Evolutionary conservation across 805 yeast species (phyloP).

Genomic region (Peterozyma xylosa): DNA sequence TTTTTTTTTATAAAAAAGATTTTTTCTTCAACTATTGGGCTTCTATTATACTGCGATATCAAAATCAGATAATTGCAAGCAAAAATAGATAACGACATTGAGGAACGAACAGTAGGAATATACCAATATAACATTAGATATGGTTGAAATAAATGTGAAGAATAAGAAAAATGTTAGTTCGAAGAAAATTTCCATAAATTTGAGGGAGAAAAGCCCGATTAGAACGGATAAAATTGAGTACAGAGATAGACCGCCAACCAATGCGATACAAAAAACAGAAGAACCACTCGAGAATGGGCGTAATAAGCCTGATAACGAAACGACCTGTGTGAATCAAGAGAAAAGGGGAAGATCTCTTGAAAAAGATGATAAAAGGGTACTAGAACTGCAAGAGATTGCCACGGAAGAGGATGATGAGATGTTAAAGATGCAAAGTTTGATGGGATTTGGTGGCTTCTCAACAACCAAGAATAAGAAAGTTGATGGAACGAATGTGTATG

Average conservation of each 20-base stretch:
- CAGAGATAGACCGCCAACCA: background rate
- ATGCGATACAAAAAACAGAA: background rate
- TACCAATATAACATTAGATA: too few relatives aligned
- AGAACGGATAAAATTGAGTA: background rate
- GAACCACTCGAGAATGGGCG: background rate
- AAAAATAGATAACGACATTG: too few relatives aligned
- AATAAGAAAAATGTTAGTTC: background rate
- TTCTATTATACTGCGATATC: too few relatives aligned
- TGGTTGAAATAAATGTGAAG: too few relatives aligned
- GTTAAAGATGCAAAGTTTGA: conserved; percentile 30
- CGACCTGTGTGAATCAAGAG: background rate
- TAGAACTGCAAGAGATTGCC: background rate
- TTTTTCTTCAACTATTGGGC: too few relatives aligned
- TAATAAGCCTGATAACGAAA: background rate
- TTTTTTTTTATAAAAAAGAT: too few relatives aligned
- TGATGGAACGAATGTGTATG: conserved; percentile 35
- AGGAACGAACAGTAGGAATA: too few relatives aligned
- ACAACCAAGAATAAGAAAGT: conserved; percentile 54
- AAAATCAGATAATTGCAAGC: too few relatives aligned
- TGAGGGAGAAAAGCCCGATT: background rate
- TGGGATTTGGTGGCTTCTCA: conserved; percentile 54
- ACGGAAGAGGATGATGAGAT: background rate
- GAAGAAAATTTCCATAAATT: background rate
- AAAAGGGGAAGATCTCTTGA: background rate
- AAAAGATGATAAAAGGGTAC: background rate